Percentiles rank a stretch among this genome's conserved stretches.
These are phyloP conservation scores for Chaetomium strumarium DNA, from an alignment of 2,329 filamentous ascomycete genomes.

Conservation along the genomic window DNA sequence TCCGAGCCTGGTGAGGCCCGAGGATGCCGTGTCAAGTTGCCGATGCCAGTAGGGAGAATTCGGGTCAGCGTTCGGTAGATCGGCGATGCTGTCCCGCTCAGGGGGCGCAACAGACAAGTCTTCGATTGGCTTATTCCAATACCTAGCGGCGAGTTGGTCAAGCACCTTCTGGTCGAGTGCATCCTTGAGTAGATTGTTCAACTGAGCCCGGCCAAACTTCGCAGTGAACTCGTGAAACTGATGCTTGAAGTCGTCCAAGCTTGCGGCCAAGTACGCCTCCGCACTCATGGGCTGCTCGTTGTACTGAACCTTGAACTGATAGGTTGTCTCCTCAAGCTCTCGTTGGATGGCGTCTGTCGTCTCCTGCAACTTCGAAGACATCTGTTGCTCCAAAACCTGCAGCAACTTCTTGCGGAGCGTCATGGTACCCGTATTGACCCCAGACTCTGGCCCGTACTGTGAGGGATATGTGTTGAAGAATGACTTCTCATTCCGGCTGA, in stretches of 20 bases:
- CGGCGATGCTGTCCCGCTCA: conserved; percentile 66
- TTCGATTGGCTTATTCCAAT: conserved; percentile 95
- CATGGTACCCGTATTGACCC: conserved; percentile 73
- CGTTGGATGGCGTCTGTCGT: conserved; percentile 91
- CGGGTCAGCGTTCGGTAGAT: conserved; percentile 78
- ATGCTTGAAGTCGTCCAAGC: conserved; percentile 93
- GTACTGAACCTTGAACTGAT: conserved; percentile 99
- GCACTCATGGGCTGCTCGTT: conserved; percentile 93
- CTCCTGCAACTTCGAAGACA: conserved; percentile 84
- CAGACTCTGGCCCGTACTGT: conserved; percentile 69
- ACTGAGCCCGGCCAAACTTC: conserved; percentile 80
- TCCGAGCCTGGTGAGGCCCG: conserved; percentile 85
- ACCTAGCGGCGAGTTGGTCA: conserved; percentile 84
- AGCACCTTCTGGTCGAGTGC: conserved; percentile 93
- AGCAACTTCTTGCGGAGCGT: conserved; percentile 93
- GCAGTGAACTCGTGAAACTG: conserved; percentile 93
- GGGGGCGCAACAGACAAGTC: conserved; percentile 62
- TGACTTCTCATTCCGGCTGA: conserved; percentile 79
- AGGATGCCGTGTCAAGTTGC: conserved; percentile 87
- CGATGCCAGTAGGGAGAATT: conserved; percentile 88
- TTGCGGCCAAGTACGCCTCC: conserved; percentile 94
- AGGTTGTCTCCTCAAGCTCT: conserved; percentile 92
- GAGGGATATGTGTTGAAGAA: conserved; percentile 80
- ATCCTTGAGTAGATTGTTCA: conserved; percentile 81
- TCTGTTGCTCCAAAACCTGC: conserved; percentile 93